A percentile compares a stretch with the other conserved stretches of the same genome.
phyloP scores from a whole-genome alignment of 768 basidiomycete genomes.

The Termitomyces eurrhizus region DNA sequence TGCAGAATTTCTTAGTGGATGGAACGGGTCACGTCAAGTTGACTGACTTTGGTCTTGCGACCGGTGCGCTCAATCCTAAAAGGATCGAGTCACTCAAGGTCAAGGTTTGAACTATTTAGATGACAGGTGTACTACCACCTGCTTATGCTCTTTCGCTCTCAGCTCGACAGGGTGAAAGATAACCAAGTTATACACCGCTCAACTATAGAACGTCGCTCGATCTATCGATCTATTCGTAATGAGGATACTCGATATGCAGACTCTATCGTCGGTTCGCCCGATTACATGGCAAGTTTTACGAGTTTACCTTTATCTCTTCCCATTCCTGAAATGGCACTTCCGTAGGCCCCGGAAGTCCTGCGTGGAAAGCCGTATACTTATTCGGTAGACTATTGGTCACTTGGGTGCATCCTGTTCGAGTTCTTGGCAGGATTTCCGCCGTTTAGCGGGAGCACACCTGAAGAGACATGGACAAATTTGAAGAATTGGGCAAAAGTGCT shows the following conservation, averaged over 20 bases:
- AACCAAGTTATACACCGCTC: constrained; percentile 85
- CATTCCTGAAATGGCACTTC: neutral
- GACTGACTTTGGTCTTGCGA: constrained; percentile 96
- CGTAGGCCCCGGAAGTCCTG: constrained; percentile 79
- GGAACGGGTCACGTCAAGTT: constrained; percentile 94
- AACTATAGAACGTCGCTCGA: constrained; percentile 90
- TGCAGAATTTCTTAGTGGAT: constrained; percentile 94
- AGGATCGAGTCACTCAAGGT: constrained; percentile 93
- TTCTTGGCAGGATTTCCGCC: constrained; percentile 97
- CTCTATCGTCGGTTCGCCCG: constrained; percentile 95
- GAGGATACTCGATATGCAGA: constrained; percentile 94
- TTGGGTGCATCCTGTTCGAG: constrained; percentile 98
- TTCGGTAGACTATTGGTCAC: constrained; percentile 97
- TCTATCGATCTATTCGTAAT: constrained; percentile 89
- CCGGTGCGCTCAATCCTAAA: constrained; percentile 91
- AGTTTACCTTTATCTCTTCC: neutral
- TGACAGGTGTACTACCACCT: neutral
- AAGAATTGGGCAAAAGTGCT: constrained; percentile 97
- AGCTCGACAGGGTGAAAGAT: constrained; percentile 97
- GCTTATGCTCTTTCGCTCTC: neutral
- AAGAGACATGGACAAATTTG: constrained; percentile 98
- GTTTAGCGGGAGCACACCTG: constrained; percentile 91
- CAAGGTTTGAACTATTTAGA: constrained; percentile 52
- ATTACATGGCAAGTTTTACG: constrained; percentile 77
- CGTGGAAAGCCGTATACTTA: constrained; percentile 94